These are phyloP conservation scores for Botryotinia globosa DNA, from an alignment of 2,329 filamentous ascomycete species.

Conservation along the genomic window DNA sequence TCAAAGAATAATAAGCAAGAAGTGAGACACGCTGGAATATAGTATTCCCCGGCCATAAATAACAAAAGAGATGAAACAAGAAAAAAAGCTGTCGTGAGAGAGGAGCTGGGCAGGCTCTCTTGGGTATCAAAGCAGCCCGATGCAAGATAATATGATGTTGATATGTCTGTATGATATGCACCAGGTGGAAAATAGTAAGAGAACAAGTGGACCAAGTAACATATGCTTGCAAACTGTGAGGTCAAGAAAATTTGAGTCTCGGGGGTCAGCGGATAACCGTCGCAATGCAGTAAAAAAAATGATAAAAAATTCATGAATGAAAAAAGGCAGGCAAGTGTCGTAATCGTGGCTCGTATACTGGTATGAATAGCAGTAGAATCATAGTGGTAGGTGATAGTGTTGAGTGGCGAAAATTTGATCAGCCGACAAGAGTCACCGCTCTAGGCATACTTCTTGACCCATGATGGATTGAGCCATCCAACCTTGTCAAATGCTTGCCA, in stretches of 20 bases:
- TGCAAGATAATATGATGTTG: constrained; percentile 26
- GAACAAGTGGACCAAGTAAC: constrained; percentile 10
- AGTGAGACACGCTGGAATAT: not conserved
- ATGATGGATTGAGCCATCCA: constrained; percentile 63
- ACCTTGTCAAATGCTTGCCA: constrained; percentile 87
- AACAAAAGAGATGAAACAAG: constrained; percentile 17
- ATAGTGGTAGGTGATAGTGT: constrained; percentile 1
- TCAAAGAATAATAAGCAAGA: constrained; percentile 7
- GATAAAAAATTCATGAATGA: not conserved
- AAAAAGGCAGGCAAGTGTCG: constrained; percentile 8
- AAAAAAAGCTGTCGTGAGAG: constrained; percentile 24
- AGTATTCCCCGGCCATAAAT: constrained; percentile 6
- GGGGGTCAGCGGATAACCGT: constrained; percentile 28
- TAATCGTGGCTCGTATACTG: constrained; percentile 14
- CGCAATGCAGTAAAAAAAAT: constrained; percentile 27
- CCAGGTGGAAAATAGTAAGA: constrained; percentile 23
- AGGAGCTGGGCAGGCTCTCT: constrained; percentile 38
- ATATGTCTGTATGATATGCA: constrained; percentile 22
- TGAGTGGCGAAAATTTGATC: constrained; percentile 14
- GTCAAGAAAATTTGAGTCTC: constrained; percentile 28
- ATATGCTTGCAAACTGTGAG: constrained; percentile 22
- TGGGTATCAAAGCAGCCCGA: constrained; percentile 37
- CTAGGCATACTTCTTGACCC: constrained; percentile 30
- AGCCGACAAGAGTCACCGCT: constrained; percentile 18
- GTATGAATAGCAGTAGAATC: not conserved